Evolutionary conservation across 2,329 filamentous ascomycete genomes (phyloP), one percentile per base, ranked within the genome.

Genomic region (Esteya vermicola): DNA sequence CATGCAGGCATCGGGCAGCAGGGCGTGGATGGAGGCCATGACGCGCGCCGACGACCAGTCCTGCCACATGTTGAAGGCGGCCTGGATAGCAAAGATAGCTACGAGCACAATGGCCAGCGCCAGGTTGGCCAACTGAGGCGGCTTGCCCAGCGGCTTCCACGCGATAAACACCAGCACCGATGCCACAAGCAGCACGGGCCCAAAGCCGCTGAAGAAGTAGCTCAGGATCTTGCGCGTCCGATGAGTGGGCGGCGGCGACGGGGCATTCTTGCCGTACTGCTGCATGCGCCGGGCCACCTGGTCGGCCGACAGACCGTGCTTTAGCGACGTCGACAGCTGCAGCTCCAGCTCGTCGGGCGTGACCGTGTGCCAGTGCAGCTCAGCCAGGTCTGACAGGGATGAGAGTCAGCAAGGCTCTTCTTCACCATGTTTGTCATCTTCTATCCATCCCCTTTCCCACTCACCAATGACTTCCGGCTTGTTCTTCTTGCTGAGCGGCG

Each of bases 121-220:
- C 47, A 75, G 49, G 52, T 89, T 88, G 7, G 82, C 80, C 13
- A 70, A 50, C 0, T 76, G 69, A 3, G 82, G 81, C 4, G 81
- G 81, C 9, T 81, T 52, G 5, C 81, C 81, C 0, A 88, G 69
- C 0, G 82, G 83, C 46, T 73, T 78, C 81, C 81, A 88, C 3
- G 81, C 75, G 43, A 88, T 61, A 51, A 86, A 85, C 37, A 88
- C 81, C 3, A 88, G 66, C 27, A 86, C 70, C 18, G 71, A 65
- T 16, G 79, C 81, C 3, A 77, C 52, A 7, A 86, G 66, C 4
- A 88, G 65, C 38, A 89, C 73, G 2, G 73, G 67, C 3, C 82
- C 81, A 48, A 88, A 89, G 2, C 82, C 82, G 47, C 78, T 78
- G 60, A 85, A 85, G 50, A 86, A 76, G 57, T 88, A 88, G 16